phyloP scores from a whole-genome alignment of 2,329 filamentous ascomycete genomes.

The Cordyceps javanica region DNA sequence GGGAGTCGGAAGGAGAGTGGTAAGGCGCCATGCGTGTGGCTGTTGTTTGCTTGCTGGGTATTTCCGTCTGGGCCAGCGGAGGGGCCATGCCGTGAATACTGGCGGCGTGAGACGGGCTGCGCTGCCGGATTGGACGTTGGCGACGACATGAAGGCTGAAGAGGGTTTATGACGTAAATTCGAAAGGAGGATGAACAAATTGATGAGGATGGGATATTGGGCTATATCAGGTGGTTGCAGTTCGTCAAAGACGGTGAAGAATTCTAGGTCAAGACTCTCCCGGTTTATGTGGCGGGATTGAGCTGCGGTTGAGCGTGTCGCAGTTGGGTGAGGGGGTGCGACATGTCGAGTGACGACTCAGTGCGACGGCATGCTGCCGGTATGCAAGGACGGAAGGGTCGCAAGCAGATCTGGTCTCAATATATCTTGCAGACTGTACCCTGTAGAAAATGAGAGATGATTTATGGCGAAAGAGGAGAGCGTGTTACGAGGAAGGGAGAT shows the following conservation, averaged over 20 bases:
- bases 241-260: not conserved
- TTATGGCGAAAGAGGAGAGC: not conserved
- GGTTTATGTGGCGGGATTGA: not conserved
- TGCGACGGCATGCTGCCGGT: not conserved
- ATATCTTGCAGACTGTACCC: not conserved
- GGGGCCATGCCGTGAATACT: not conserved
- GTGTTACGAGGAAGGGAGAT: not conserved
- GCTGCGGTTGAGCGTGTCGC: not conserved
- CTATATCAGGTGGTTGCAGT: too few species aligned
- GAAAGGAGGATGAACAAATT: not conserved
- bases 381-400: not conserved
- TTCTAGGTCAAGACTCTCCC: not conserved
- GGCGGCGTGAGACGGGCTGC: not conserved
- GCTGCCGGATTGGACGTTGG: not conserved
- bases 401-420: not conserved
- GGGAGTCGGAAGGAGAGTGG: constrained; percentile 43
- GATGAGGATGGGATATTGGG: too few species aligned
- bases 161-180: not conserved
- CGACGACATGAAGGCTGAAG: not conserved
- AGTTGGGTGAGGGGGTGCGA: constrained; percentile 4
- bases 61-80: not conserved
- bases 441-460: not conserved
- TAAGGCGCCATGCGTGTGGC: constrained; percentile 24
- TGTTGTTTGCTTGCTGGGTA: not conserved
- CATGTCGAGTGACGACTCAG: not conserved